Evolutionary conservation across 2,329 filamentous ascomycete genomes (phyloP).

Genomic region (Penicillium capsulatum): DNA sequence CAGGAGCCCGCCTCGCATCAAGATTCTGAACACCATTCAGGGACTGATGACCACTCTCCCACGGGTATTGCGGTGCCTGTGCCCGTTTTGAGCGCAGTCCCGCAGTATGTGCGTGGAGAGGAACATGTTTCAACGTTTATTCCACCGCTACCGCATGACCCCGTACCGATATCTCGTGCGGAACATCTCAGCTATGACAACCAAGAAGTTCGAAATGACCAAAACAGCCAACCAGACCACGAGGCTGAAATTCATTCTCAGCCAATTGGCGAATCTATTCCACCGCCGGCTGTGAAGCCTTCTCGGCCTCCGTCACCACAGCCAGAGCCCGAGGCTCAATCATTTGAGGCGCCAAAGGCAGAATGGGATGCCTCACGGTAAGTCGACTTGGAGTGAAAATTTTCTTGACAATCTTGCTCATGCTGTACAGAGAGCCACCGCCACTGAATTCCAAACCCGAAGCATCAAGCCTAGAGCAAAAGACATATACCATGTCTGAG

Average conservation of each 20-base stretch:
- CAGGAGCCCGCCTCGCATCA: conserved; percentile 1
- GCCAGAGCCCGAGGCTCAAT: conserved; percentile 37
- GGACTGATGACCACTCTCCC: conserved; percentile 1
- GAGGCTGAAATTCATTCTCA: conserved; percentile 21
- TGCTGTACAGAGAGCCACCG: conserved; percentile 53
- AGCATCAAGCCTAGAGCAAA: conserved; percentile 73
- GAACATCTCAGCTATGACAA: conserved; percentile 12
- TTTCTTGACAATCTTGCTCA: conserved; percentile 19
- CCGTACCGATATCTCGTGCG: conserved; percentile 12
- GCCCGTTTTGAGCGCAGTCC: conserved; percentile 36
- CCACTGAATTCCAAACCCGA: conserved; percentile 70
- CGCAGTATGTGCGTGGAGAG: conserved; percentile 45
- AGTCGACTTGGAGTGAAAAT: conserved; percentile 22
- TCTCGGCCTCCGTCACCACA: conserved; percentile 28
- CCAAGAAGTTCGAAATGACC: conserved; percentile 7
- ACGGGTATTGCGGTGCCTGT: conserved; percentile 1
- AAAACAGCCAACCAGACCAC: conserved; percentile 1
- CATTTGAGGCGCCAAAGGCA: conserved; percentile 55
- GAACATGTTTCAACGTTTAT: conserved; percentile 39
- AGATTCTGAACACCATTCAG: conserved; percentile 1
- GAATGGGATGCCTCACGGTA: conserved; percentile 62
- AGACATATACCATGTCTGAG: conserved; percentile 77
- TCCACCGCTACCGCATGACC: conserved; percentile 15
- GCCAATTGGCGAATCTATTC: conserved; percentile 33
- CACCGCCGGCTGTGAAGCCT: conserved; percentile 39